Conservation (phyloP, 805 yeast species). For the Cyberlindnera xylosilytica region DNA sequence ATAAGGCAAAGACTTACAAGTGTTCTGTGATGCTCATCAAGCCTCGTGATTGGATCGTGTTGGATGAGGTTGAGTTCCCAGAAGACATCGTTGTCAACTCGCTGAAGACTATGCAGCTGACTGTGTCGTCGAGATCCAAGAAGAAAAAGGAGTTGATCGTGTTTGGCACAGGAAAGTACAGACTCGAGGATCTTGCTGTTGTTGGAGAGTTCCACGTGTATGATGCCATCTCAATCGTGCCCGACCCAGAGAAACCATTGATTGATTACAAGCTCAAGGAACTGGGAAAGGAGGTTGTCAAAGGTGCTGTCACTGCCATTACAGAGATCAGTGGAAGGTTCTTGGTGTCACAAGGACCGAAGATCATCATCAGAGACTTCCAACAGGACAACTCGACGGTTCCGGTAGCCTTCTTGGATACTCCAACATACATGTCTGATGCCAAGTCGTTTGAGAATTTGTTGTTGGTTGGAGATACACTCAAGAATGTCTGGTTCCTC, state of each 20-base stretch:
- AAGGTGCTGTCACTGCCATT: slow-evolving; percentile 80
- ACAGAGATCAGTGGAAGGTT: slow-evolving; percentile 82
- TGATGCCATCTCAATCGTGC: slow-evolving; percentile 79
- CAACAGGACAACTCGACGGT: slow-evolving; percentile 83
- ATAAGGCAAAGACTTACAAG: slow-evolving; percentile 54
- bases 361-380: slow-evolving; percentile 68
- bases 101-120: slow-evolving; percentile 32
- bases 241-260: slow-evolving; percentile 86
- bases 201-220: slow-evolving; percentile 73
- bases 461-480: slow-evolving; percentile 75
- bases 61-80: slow-evolving; percentile 64
- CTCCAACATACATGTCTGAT: slow-evolving; percentile 75
- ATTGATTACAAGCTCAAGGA: slow-evolving; percentile 75
- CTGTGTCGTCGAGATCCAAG: slow-evolving; percentile 37
- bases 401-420: slow-evolving; percentile 91
- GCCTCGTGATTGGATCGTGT: slow-evolving; percentile 68
- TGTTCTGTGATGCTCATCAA: slow-evolving; percentile 66
- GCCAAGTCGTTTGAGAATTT: slow-evolving; percentile 81
- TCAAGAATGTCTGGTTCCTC: slow-evolving; percentile 71
- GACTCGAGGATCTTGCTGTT: slow-evolving; percentile 78
- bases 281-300: slow-evolving; percentile 65
- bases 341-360: slow-evolving; percentile 83
- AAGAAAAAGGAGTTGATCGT: slow-evolving; percentile 64
- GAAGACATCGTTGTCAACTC: slow-evolving; percentile 58
- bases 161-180: slow-evolving; percentile 71